phyloP scores from a whole-genome alignment of 2,329 filamentous ascomycete species.

The Elsinoe australis region DNA sequence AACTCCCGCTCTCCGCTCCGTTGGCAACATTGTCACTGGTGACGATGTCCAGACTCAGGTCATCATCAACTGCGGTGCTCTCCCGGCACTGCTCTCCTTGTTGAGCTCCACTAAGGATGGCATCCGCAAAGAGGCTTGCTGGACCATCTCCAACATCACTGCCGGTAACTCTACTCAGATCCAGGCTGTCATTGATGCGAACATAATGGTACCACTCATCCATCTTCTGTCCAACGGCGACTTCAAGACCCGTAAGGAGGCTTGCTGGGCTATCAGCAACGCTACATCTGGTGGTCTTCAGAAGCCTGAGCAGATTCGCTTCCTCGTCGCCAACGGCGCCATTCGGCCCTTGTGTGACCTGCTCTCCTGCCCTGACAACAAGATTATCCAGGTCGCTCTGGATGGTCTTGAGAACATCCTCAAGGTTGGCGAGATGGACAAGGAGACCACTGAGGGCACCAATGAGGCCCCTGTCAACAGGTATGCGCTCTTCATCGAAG shows the following conservation, averaged over 20 bases:
- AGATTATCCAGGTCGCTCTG: conserved; percentile 98
- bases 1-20: conserved; percentile 90
- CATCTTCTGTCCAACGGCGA: conserved; percentile 94
- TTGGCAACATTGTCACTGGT: conserved; percentile 97
- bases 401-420: conserved; percentile 98
- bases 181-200: conserved; percentile 90
- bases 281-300: conserved; percentile 94
- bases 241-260: conserved; percentile 98
- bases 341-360: conserved; percentile 97
- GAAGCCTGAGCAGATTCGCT: conserved; percentile 97
- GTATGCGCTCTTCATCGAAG: conserved; percentile 96
- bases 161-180: conserved; percentile 97
- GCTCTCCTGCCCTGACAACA: conserved; percentile 93
- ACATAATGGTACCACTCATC: conserved; percentile 93
- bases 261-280: conserved; percentile 99
- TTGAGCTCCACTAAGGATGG: conserved; percentile 97
- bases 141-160: conserved; percentile 99
- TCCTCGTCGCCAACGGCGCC: conserved; percentile 85
- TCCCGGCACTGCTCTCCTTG: conserved; percentile 85
- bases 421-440: conserved; percentile 98
- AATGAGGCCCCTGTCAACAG: conserved; percentile 77
- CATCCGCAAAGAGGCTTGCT: conserved; percentile 98
- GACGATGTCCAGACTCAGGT: conserved; percentile 98
- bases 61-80: conserved; percentile 95
- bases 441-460: conserved; percentile 71